Evolutionary conservation across 768 basidiomycete species (phyloP).

Genomic region (Amanita exitialis): DNA sequence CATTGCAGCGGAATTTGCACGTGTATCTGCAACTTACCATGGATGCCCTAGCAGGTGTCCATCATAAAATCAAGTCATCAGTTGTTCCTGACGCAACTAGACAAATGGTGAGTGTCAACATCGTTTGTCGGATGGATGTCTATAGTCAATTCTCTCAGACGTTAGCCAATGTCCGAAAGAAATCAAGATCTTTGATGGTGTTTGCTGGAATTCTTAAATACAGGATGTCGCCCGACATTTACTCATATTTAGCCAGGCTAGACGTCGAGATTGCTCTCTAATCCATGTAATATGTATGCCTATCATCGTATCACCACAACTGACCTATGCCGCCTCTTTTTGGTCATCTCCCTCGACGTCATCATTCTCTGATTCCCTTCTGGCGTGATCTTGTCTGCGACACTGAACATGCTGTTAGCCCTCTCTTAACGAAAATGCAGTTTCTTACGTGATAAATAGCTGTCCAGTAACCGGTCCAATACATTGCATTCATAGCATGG

Average conservation of each 20-base stretch:
- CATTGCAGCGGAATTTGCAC: conserved; percentile 83
- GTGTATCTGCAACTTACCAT: conserved; percentile 83
- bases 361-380: not conserved
- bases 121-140: conserved; percentile 11
- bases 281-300: conserved; percentile 4
- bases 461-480: conserved; percentile 85
- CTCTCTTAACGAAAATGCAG: not conserved
- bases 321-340: not conserved
- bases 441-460: conserved; percentile 68
- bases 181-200: conserved; percentile 78
- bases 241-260: conserved; percentile 75
- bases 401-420: conserved; percentile 15
- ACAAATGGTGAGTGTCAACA: conserved; percentile 50
- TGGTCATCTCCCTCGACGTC: not conserved
- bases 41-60: conserved; percentile 80
- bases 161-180: conserved; percentile 57
- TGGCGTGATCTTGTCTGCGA: conserved; percentile 17
- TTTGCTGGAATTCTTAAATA: conserved; percentile 86
- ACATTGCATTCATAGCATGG: conserved; percentile 69
- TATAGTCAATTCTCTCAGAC: conserved; percentile 29
- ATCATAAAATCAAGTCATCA: conserved; percentile 67
- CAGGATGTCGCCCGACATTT: conserved; percentile 83
- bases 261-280: conserved; percentile 81
- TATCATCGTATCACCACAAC: not conserved
- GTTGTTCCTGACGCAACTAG: conserved; percentile 63